Evolutionary conservation across 75 land plant species (phyloP).

Genomic region (Sequoia sempervirens): DNA sequence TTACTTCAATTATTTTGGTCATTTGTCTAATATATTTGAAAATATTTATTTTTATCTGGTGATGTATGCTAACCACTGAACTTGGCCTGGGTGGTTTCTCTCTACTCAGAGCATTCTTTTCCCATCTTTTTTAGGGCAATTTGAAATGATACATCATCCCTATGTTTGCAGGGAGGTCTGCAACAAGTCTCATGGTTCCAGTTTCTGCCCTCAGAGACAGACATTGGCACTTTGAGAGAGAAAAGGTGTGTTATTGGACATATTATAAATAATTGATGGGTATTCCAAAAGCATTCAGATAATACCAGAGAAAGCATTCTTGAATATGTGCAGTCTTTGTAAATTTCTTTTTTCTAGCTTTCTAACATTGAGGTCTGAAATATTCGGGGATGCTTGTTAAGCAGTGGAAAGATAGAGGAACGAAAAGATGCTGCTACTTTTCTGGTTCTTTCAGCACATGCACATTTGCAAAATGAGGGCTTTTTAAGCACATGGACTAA

Average conservation of each 20-base stretch:
- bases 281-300: background rate
- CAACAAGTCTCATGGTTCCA: conserved; percentile 94
- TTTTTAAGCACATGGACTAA: conserved; percentile 86
- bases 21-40: background rate
- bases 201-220: conserved; percentile 72
- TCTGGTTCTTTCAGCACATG: conserved; percentile 69
- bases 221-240: conserved; percentile 26
- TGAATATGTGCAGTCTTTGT: background rate
- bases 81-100: background rate
- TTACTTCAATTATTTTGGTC: background rate
- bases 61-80: background rate
- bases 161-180: conserved; percentile 70
- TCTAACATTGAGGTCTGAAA: background rate
- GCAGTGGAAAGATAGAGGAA: conserved; percentile 42
- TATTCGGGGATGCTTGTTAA: conserved; percentile 2
- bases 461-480: conserved; percentile 79
- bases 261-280: background rate
- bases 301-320: background rate
- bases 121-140: background rate
- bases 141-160: background rate
- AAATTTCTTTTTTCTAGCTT: background rate
- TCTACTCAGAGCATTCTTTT: background rate
- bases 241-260: conserved; percentile 35
- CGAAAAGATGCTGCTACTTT: conserved; percentile 56
- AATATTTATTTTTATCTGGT: background rate